Conservation (phyloP, 2,329 filamentous ascomycete species). For the Exophiala phaeomuriformis region DNA sequence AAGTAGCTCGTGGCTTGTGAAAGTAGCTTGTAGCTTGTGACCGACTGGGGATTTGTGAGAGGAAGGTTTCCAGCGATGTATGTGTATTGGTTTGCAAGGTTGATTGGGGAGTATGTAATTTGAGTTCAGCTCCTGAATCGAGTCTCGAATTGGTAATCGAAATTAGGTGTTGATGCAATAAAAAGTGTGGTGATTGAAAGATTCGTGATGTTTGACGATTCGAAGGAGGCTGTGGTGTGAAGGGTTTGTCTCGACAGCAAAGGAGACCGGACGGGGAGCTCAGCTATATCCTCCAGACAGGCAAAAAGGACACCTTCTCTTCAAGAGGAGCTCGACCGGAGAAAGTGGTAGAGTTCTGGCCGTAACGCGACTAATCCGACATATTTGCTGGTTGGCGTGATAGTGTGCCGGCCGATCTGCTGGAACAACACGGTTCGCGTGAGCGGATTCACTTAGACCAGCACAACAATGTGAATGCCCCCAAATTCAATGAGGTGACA, state of each 20-base stretch:
- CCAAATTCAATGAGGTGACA: not conserved
- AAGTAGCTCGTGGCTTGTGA: not conserved
- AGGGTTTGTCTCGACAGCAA: not conserved
- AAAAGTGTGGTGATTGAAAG: too few relatives aligned
- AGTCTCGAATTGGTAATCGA: too few relatives aligned
- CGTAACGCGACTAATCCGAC: conserved; percentile 14
- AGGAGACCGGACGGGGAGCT: not conserved
- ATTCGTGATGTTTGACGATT: too few relatives aligned
- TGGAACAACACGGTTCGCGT: not conserved
- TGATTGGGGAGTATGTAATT: too few relatives aligned
- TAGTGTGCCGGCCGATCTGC: conserved; percentile 9
- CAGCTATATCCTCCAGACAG: not conserved
- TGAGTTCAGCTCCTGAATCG: too few relatives aligned
- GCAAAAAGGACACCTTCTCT: not conserved
- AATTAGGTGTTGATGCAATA: too few relatives aligned
- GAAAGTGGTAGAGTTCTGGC: not conserved
- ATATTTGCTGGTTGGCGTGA: conserved; percentile 4
- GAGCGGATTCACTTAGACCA: too few relatives aligned
- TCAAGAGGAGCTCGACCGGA: not conserved
- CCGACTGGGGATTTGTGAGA: too few relatives aligned
- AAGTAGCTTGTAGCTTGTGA: not conserved
- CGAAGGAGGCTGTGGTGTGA: not conserved
- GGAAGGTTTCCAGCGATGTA: too few relatives aligned
- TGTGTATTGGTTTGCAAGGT: too few relatives aligned
- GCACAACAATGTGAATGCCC: not conserved